Conservation (phyloP, 768 basidiomycete species). For the Hirschioporus abietinus region DNA sequence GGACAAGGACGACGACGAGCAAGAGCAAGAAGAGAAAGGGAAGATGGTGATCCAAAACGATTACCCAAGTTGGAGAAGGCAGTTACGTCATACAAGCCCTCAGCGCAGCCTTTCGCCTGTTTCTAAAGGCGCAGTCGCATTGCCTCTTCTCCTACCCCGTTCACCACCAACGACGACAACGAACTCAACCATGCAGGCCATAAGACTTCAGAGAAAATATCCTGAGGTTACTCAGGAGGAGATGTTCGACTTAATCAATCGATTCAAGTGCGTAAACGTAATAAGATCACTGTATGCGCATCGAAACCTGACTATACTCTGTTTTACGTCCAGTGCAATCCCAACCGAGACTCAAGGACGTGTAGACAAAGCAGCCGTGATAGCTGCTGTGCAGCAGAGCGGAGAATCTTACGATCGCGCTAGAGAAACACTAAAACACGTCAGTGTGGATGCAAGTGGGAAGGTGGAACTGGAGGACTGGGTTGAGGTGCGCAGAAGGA, state of each 20-base stretch:
- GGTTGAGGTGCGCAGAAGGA: constrained; percentile 72
- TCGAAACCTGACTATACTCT: not conserved
- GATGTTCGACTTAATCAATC: constrained; percentile 90
- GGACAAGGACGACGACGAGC: not conserved
- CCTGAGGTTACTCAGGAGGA: constrained; percentile 89
- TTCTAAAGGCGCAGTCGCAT: not conserved
- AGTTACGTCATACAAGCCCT: not conserved
- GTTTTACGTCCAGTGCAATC: constrained; percentile 46
- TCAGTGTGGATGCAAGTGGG: constrained; percentile 91
- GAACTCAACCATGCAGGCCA: constrained; percentile 57
- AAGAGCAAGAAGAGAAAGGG: not conserved
- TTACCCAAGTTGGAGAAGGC: not conserved
- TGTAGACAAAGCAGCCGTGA: constrained; percentile 74
- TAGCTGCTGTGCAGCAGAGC: constrained; percentile 69
- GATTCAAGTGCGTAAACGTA: constrained; percentile 78
- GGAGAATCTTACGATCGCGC: constrained; percentile 91
- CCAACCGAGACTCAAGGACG: constrained; percentile 77
- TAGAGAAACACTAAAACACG: constrained; percentile 86
- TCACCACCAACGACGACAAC: constrained; percentile 5
- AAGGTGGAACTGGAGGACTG: constrained; percentile 97
- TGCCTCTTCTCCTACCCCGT: constrained; percentile 1
- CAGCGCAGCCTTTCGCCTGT: constrained; percentile 1
- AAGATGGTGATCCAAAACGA: not conserved
- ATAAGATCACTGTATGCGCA: not conserved
- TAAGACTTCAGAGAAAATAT: constrained; percentile 87